Evolutionary conservation across 2,329 filamentous ascomycete genomes (phyloP), one percentile per base, ranked within the genome.

Genomic region (Monilinia polystroma): DNA sequence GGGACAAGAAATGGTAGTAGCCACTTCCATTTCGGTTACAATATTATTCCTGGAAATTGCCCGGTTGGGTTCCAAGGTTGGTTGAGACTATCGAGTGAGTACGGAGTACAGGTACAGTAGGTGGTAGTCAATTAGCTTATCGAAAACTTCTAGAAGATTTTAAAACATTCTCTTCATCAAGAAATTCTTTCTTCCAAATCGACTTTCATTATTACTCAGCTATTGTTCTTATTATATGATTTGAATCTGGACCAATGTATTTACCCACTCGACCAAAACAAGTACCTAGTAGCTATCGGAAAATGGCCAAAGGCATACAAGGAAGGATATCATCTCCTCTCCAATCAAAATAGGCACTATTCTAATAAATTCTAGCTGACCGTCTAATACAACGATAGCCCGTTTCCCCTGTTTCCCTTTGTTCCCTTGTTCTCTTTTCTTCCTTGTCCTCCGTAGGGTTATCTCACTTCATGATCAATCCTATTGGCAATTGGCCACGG

Each of bases 91-190:
- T 5, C 7, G 0, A 35, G 4, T 1, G 6, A 35, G 32, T 35
- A 35, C 32, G 1, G 6, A 8, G 32, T 35, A 35, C 32, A 7
- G 32, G 32, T 35, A 35, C 32, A 35, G 32, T 6, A 35, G 32
- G 32, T 35, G 32, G 32, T 35, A 35, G 32, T 35, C 32, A 35
- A 35, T 35, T 35, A 35, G 32, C 58, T 51, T 60, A 60, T 60
- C 58, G 45, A 51, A 51, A 60, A 38, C 58, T 60, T 60, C 58
- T 60, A 51, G 58, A 60, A 60, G 45, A 1, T 35, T 60, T 60
- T 35, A 26, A 38, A 18, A 51, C 14, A 38, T 51, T 60, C 58
- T 49, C 49, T 51, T 60, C 45, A 60, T 51, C 43, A 14, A 18
- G 12, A 16, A 32, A 23, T 60, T 45, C 14, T 43, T 38, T 32